Evolutionary conservation across 78 protist species (phyloP).

Genomic region (slime mould (Dictyostelium discoideum)): DNA sequence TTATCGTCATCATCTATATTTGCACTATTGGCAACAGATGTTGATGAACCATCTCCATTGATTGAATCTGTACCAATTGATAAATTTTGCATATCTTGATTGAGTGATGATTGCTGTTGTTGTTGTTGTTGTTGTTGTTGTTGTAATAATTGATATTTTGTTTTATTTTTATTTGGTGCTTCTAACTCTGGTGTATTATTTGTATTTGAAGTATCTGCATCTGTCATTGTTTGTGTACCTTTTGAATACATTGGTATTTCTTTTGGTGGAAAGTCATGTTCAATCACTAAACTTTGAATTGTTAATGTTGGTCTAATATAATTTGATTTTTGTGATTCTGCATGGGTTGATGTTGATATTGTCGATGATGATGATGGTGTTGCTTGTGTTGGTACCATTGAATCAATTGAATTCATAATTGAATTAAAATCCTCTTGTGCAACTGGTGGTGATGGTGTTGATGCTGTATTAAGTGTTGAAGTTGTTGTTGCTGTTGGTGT

Average conservation of each 20-base stretch:
- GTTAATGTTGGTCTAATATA: conserved; percentile 35
- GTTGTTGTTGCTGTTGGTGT: conserved; percentile 1
- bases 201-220: background rate
- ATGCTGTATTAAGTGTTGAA: background rate
- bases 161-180: conserved; percentile 47
- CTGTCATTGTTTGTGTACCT: conserved; percentile 22
- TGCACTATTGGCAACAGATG: background rate
- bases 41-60: background rate
- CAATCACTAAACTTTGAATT: conserved; percentile 39
- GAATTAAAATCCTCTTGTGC: conserved; percentile 26
- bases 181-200: conserved; percentile 7
- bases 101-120: background rate
- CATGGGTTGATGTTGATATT: background rate
- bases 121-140: conserved; percentile 13
- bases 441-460: conserved; percentile 25
- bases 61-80: conserved; percentile 4
- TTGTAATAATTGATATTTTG: conserved; percentile 48
- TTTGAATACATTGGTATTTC: conserved; percentile 52
- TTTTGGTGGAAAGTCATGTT: conserved; percentile 52
- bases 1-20: background rate
- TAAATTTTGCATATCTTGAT: conserved; percentile 2
- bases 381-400: conserved; percentile 50
- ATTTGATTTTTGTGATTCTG: background rate
- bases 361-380: background rate
- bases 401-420: conserved; percentile 29